Conservation (phyloP, 1,284 basidiomycete species). For the Erythrobasidium hasegawianum region DNA sequence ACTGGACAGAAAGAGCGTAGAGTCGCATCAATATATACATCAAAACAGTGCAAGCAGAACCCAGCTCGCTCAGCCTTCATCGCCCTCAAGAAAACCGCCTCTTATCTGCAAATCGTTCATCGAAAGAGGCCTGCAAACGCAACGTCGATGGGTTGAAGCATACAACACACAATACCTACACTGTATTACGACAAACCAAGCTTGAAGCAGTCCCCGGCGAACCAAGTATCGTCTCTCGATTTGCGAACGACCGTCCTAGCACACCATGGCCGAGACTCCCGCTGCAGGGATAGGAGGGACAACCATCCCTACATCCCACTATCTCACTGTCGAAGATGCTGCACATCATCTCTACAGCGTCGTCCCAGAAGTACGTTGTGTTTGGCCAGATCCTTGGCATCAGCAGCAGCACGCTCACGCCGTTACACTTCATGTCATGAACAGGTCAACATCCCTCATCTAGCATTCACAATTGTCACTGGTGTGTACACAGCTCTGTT, state of each 20-base stretch:
- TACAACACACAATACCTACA: not conserved
- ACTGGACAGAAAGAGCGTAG: too few species aligned
- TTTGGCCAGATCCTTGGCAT: too few species aligned
- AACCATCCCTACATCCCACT: not conserved
- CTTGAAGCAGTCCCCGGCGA: too few species aligned
- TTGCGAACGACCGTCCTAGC: too few species aligned
- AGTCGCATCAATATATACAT: too few species aligned
- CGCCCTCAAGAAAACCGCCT: too few species aligned
- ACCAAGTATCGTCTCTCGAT: too few species aligned
- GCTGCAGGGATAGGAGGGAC: too few species aligned
- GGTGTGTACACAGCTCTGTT: constrained; percentile 50
- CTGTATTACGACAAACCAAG: not conserved
- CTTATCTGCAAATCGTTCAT: not conserved
- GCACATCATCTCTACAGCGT: constrained; percentile 41
- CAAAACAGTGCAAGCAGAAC: too few species aligned
- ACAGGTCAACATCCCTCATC: constrained; percentile 48
- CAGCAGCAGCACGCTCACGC: not conserved
- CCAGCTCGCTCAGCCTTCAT: too few species aligned
- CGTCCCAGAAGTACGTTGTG: constrained; percentile 41
- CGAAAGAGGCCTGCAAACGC: not conserved
- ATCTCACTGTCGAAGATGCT: constrained; percentile 25
- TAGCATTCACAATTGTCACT: constrained; percentile 74
- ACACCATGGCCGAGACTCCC: too few species aligned
- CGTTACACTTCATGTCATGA: too few species aligned
- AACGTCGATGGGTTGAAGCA: not conserved